Evolutionary conservation across 345 rosid species (phyloP).

Genomic region (Balakata baccata): DNA sequence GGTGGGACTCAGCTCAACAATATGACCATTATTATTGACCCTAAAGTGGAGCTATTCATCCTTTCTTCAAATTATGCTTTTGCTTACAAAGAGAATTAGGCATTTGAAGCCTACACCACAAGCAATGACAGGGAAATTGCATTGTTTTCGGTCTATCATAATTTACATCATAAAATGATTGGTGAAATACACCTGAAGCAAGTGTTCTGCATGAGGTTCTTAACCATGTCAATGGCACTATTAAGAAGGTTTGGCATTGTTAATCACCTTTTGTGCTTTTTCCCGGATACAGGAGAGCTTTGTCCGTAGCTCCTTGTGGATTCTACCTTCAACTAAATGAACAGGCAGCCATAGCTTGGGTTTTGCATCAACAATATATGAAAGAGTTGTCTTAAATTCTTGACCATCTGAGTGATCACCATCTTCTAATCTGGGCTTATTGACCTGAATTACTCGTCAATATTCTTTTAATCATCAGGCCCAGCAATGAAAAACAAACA

Average conservation of each 20-base stretch:
- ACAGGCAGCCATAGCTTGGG: constrained; percentile 88
- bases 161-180: constrained; percentile 1
- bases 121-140: not conserved
- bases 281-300: constrained; percentile 66
- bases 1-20: constrained; percentile 8
- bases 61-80: constrained; percentile 5
- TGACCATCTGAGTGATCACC: constrained; percentile 28
- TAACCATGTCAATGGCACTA: constrained; percentile 11
- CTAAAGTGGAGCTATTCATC: not conserved
- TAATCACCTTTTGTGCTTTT: constrained; percentile 49
- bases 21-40: not conserved
- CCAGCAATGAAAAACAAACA: not conserved
- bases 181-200: not conserved
- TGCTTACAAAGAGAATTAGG: not conserved
- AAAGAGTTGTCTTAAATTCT: constrained; percentile 56
- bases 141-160: not conserved
- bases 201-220: not conserved
- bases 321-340: constrained; percentile 71
- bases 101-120: not conserved
- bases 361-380: constrained; percentile 58
- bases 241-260: constrained; percentile 10
- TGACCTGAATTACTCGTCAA: constrained; percentile 38
- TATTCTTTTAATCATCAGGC: not conserved
- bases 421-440: constrained; percentile 32
- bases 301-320: constrained; percentile 61